phyloP scores from a whole-genome alignment of 768 basidiomycete genomes.

The Tricholoma hemisulphureum region DNA sequence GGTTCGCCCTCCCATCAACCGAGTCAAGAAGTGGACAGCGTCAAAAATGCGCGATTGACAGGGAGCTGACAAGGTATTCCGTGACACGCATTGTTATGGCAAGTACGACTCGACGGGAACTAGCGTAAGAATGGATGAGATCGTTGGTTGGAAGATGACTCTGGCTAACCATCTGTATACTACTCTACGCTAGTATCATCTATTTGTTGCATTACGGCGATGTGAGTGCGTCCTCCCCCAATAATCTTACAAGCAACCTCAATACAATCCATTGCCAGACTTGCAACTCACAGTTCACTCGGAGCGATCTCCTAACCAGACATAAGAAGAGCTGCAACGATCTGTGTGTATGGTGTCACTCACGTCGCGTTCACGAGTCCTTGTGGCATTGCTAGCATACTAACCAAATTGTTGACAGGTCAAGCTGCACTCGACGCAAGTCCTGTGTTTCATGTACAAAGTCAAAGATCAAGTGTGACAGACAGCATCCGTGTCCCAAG shows the following conservation, averaged over 20 bases:
- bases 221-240: constrained; percentile 37
- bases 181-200: too few species aligned
- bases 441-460: constrained; percentile 59
- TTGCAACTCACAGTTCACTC: constrained; percentile 61
- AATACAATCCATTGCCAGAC: constrained; percentile 36
- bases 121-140: too few species aligned
- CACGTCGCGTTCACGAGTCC: constrained; percentile 16
- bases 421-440: constrained; percentile 45
- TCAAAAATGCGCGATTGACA: constrained; percentile 74
- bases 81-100: too few species aligned
- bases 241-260: constrained; percentile 9
- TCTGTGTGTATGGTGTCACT: constrained; percentile 41
- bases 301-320: constrained; percentile 61
- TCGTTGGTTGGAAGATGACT: too few species aligned
- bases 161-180: too few species aligned
- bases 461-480: constrained; percentile 64
- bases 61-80: constrained; percentile 40
- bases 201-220: constrained; percentile 56
- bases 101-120: too few species aligned
- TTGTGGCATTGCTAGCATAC: constrained; percentile 19
- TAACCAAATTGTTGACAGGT: constrained; percentile 29
- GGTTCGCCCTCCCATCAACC: constrained; percentile 70
- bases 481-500: constrained; percentile 56
- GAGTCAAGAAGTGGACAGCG: constrained; percentile 69
- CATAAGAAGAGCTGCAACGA: constrained; percentile 62